Conservation (phyloP, 2,329 filamentous ascomycete species). For the Thelonectria blattea region DNA sequence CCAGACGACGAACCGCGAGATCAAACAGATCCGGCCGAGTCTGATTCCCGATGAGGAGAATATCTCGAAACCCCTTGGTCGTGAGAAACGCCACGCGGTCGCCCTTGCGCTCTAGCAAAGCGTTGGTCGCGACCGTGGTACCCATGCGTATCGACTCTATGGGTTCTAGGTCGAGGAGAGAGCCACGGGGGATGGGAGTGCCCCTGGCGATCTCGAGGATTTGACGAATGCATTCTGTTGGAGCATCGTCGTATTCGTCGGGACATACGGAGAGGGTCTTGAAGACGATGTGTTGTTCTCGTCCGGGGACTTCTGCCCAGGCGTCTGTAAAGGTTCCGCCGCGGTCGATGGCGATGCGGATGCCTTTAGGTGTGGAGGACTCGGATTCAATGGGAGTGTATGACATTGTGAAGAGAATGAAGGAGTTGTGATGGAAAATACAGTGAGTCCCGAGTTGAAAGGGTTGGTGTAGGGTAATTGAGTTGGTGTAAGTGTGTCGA, state of each 20-base stretch:
- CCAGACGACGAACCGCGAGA: constrained; percentile 70
- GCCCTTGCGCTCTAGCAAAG: constrained; percentile 76
- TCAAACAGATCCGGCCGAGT: constrained; percentile 76
- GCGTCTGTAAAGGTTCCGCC: constrained; percentile 40
- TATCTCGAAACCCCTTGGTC: constrained; percentile 75
- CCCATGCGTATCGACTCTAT: constrained; percentile 77
- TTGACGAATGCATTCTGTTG: constrained; percentile 72
- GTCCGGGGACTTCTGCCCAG: constrained; percentile 31
- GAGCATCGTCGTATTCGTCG: constrained; percentile 74
- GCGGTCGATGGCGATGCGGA: constrained; percentile 39
- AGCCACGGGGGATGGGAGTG: constrained; percentile 42
- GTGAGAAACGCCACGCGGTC: constrained; percentile 73
- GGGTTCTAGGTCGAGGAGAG: constrained; percentile 43
- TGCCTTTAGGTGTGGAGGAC: constrained; percentile 30
- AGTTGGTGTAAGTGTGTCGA: no score
- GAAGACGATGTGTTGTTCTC: constrained; percentile 33
- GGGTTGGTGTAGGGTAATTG: not conserved
- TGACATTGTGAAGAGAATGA: not conserved
- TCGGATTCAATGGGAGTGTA: not conserved
- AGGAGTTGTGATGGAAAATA: not conserved
- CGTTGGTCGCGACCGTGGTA: constrained; percentile 81
- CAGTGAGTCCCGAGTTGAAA: not conserved
- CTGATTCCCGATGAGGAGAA: constrained; percentile 75
- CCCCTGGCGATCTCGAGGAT: constrained; percentile 45
- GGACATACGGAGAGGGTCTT: constrained; percentile 62